Percentiles rank a stretch among this genome's conserved stretches.
Conservation (phyloP, 2,329 filamentous ascomycete genomes). For the Blastomyces gilchristii region DNA sequence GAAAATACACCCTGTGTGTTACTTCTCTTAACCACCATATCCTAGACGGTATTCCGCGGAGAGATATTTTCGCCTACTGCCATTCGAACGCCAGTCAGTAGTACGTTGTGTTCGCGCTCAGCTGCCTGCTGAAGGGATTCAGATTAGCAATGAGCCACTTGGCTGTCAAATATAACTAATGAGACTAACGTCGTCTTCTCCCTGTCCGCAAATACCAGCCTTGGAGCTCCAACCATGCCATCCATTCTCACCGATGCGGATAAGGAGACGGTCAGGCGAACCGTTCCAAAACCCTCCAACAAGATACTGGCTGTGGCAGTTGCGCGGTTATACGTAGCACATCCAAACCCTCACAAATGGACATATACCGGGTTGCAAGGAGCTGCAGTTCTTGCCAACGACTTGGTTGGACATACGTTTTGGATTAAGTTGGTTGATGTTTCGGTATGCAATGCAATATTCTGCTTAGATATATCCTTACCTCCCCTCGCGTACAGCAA, state of each 20-base stretch:
- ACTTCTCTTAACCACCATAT: not conserved
- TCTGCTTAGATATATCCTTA: not conserved
- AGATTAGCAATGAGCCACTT: not conserved
- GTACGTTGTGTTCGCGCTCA: not conserved
- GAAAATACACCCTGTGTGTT: not conserved
- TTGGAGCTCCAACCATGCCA: constrained; percentile 34
- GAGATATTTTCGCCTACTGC: too few species aligned
- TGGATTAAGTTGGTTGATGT: constrained; percentile 98
- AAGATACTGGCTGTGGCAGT: constrained; percentile 96
- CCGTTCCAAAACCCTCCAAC: constrained; percentile 86
- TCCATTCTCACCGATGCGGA: constrained; percentile 79
- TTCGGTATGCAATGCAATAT: constrained; percentile 52
- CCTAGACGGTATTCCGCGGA: not conserved
- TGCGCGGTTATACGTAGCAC: constrained; percentile 83
- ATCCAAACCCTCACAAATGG: constrained; percentile 79
- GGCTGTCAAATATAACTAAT: not conserved
- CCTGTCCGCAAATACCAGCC: not conserved
- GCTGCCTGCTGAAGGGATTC: not conserved
- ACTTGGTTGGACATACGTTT: constrained; percentile 87
- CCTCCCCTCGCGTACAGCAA: not conserved
- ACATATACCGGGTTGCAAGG: constrained; percentile 89
- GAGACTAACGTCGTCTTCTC: not conserved
- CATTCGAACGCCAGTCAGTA: not conserved
- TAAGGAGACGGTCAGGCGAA: constrained; percentile 91
- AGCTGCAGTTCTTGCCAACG: constrained; percentile 81